Conservation (phyloP, 192 early-diverging fungal genomes). For the Coemansia sp. region DNA sequence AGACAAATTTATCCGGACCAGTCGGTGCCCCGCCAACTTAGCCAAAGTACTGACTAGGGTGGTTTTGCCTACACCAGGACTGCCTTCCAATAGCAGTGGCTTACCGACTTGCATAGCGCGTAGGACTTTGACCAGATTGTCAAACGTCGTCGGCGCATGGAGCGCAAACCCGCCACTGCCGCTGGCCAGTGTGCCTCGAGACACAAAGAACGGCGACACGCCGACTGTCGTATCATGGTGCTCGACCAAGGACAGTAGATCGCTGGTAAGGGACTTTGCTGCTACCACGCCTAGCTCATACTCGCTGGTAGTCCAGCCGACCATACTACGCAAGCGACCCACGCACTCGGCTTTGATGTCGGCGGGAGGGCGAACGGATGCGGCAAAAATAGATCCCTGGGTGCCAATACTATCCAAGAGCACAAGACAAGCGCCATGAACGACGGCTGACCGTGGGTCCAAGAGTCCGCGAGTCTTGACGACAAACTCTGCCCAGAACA, state of each 20-base stretch:
- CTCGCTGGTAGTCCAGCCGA: slow-evolving; percentile 15
- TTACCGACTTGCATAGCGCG: slow-evolving; percentile 89
- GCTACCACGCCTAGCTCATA: slow-evolving; percentile 42
- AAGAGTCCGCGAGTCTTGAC: slow-evolving; percentile 56
- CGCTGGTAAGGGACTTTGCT: neutral
- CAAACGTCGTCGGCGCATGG: slow-evolving; percentile 86
- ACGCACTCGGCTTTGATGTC: slow-evolving; percentile 51
- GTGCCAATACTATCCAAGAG: slow-evolving; percentile 90
- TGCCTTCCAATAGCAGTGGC: slow-evolving; percentile 93
- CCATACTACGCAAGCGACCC: slow-evolving; percentile 43
- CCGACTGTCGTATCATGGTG: slow-evolving; percentile 58
- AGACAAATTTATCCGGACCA: slow-evolving; percentile 95
- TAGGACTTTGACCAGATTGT: slow-evolving; percentile 83
- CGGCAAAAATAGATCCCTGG: slow-evolving; percentile 57
- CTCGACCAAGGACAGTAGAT: neutral
- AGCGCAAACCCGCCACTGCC: slow-evolving; percentile 73
- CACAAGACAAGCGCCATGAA: slow-evolving; percentile 90
- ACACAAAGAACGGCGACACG: slow-evolving; percentile 79
- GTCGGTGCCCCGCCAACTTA: slow-evolving; percentile 70
- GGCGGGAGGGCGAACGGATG: slow-evolving; percentile 14
- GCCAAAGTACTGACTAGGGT: slow-evolving; percentile 84
- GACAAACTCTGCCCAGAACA: slow-evolving; percentile 91
- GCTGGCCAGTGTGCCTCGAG: slow-evolving; percentile 24
- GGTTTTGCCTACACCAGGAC: slow-evolving; percentile 97
- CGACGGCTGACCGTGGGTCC: slow-evolving; percentile 59